These are phyloP conservation scores for Auriscalpium orientale DNA, from an alignment of 768 basidiomycete genomes.

Conservation along the genomic window DNA sequence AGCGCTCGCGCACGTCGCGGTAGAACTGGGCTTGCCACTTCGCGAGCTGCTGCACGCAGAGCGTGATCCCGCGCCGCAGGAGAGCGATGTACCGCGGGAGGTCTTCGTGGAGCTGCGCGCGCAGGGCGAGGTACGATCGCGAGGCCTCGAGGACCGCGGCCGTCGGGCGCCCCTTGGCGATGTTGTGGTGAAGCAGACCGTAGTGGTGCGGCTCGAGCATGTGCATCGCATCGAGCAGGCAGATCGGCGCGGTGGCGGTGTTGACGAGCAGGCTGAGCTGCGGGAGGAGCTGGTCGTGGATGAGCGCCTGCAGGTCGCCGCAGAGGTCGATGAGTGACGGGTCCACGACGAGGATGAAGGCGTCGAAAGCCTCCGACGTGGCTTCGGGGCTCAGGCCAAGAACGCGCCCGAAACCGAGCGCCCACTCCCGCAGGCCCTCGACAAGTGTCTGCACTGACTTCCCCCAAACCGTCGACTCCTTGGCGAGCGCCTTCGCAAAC, in stretches of 20 bases:
- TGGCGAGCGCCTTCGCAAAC: slow-evolving; percentile 10
- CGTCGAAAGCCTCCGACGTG: slow-evolving; percentile 21
- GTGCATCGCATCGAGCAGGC: slow-evolving; percentile 64
- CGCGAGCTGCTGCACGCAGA: slow-evolving; percentile 44
- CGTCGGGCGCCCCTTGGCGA: slow-evolving; percentile 59
- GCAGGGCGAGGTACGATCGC: slow-evolving; percentile 68
- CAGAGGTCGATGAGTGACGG: slow-evolving; percentile 45
- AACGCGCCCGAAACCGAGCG: slow-evolving; percentile 11
- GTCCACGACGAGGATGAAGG: slow-evolving; percentile 51
- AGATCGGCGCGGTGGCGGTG: slow-evolving; percentile 53
- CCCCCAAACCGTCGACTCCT: slow-evolving; percentile 11
- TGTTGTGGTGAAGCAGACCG: slow-evolving; percentile 58
- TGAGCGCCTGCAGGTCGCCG: slow-evolving; percentile 42
- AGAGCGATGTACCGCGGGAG: slow-evolving; percentile 56
- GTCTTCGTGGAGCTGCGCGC: slow-evolving; percentile 63
- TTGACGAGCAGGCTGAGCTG: slow-evolving; percentile 50
- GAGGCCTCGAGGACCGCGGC: slow-evolving; percentile 64
- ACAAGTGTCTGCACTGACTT: slow-evolving; percentile 4
- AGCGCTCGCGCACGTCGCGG: slow-evolving; percentile 49
- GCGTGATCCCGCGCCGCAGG: slow-evolving; percentile 52
- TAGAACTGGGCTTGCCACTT: slow-evolving; percentile 56
- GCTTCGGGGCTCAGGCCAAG: slow-evolving; percentile 19
- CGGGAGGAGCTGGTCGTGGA: slow-evolving; percentile 48
- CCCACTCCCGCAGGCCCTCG: slow-evolving; percentile 9
- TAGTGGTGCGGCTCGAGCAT: slow-evolving; percentile 66